Evolutionary conservation across 345 rosid genomes (phyloP).

Genomic region (Combretum micranthum): DNA sequence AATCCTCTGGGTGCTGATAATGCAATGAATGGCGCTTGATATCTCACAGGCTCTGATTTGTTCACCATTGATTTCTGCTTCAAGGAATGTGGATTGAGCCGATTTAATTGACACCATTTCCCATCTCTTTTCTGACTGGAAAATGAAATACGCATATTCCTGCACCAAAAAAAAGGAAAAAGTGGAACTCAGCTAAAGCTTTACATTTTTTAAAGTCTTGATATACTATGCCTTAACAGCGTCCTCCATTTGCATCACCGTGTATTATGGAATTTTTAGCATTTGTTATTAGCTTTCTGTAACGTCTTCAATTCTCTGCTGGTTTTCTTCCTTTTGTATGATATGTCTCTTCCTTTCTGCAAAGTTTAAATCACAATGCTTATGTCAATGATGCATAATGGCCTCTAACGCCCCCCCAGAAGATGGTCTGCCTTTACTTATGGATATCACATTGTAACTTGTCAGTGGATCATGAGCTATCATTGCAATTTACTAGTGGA

Average conservation of each 20-base stretch:
- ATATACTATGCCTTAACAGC: background rate
- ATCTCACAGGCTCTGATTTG: conserved; percentile 11
- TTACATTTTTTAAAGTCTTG: background rate
- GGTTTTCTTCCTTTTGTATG: background rate
- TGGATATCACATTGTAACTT: too few relatives aligned
- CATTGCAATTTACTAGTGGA: too few relatives aligned
- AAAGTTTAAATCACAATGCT: too few relatives aligned
- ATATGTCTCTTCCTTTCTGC: background rate
- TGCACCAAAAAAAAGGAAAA: too few relatives aligned
- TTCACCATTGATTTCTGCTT: conserved; percentile 1
- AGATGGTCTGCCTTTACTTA: too few relatives aligned
- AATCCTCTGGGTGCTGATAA: conserved; percentile 53
- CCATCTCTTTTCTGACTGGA: too few relatives aligned
- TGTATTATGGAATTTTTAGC: background rate
- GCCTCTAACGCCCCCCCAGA: too few relatives aligned
- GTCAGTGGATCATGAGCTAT: too few relatives aligned
- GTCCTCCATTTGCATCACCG: background rate
- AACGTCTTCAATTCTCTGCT: background rate
- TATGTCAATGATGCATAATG: too few relatives aligned
- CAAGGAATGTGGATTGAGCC: conserved; percentile 8
- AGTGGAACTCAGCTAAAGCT: background rate
- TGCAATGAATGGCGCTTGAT: conserved; percentile 67
- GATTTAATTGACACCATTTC: too few relatives aligned
- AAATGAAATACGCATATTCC: too few relatives aligned
- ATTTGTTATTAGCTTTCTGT: background rate